phyloP scores from a whole-genome alignment of 2,329 filamentous ascomycete species.

The Juglanconis sp. region DNA sequence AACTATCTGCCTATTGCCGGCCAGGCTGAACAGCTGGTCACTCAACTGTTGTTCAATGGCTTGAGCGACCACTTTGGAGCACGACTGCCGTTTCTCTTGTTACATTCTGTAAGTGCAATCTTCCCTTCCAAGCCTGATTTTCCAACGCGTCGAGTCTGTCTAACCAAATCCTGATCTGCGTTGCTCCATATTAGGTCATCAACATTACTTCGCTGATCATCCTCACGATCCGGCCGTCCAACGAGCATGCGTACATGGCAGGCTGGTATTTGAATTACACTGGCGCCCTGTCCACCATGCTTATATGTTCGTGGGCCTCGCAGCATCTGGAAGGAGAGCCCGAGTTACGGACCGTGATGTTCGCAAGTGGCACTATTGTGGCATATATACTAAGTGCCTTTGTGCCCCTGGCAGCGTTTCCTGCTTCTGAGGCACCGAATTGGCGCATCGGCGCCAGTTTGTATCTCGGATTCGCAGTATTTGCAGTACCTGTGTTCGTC shows the following conservation, averaged over 20 bases:
- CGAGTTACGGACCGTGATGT: conserved; percentile 8
- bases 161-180: not conserved
- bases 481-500: not conserved
- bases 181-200: not conserved
- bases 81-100: conserved; percentile 4
- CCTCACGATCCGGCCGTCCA: conserved; percentile 1
- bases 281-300: conserved; percentile 7
- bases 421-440: conserved; percentile 1
- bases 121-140: not conserved
- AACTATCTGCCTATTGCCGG: conserved; percentile 13
- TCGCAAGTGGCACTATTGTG: conserved; percentile 8
- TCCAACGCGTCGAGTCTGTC: not conserved
- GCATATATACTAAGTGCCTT: conserved; percentile 9
- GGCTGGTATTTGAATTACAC: conserved; percentile 11
- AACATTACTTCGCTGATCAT: conserved; percentile 7
- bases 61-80: conserved; percentile 2
- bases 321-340: conserved; percentile 8
- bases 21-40: conserved; percentile 7
- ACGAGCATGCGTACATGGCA: not conserved
- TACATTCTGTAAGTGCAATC: conserved; percentile 1
- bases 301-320: conserved; percentile 7
- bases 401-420: conserved; percentile 7
- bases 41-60: conserved; percentile 9
- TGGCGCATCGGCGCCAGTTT: conserved; percentile 8
- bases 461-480: conserved; percentile 1